phyloP scores from a whole-genome alignment of 176 grass and related monocot genomes.

The Dendrocalamus sinicus region DNA sequence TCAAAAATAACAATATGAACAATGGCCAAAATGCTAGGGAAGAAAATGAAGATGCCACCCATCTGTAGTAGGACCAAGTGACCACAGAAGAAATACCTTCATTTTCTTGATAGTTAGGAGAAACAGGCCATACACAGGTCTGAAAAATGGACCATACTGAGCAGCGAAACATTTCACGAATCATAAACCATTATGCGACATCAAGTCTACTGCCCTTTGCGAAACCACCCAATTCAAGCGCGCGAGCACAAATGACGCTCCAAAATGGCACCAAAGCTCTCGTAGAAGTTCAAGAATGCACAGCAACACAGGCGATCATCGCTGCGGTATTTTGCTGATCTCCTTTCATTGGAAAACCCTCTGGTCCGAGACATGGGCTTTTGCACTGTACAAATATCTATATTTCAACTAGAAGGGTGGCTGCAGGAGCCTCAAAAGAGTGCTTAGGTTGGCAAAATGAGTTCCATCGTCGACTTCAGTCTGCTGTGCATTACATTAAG shows the following conservation, averaged over 20 bases:
- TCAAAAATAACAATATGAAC: constrained; percentile 32
- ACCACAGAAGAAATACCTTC: constrained; percentile 14
- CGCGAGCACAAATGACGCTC: not conserved
- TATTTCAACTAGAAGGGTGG: constrained; percentile 11
- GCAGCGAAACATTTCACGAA: constrained; percentile 14
- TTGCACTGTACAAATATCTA: constrained; percentile 45
- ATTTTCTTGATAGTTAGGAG: not conserved
- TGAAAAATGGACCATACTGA: constrained; percentile 23
- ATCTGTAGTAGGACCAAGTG: not conserved
- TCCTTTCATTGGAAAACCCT: not conserved
- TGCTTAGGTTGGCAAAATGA: constrained; percentile 19
- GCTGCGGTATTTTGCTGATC: constrained; percentile 14
- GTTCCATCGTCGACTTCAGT: constrained; percentile 18
- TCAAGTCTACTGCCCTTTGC: not conserved
- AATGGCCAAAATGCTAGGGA: constrained; percentile 26
- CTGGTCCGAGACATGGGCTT: constrained; percentile 16
- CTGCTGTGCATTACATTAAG: constrained; percentile 4
- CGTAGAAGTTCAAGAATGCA: constrained; percentile 28
- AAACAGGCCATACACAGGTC: constrained; percentile 4
- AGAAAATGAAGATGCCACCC: not conserved
- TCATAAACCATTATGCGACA: not conserved
- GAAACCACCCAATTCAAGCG: not conserved
- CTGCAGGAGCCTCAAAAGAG: not conserved
- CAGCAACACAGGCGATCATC: not conserved
- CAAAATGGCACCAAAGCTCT: constrained; percentile 26